Evolutionary conservation across 768 basidiomycete genomes (phyloP), one percentile per base, ranked within the genome.

Genomic region (Naganishia kalamii): DNA sequence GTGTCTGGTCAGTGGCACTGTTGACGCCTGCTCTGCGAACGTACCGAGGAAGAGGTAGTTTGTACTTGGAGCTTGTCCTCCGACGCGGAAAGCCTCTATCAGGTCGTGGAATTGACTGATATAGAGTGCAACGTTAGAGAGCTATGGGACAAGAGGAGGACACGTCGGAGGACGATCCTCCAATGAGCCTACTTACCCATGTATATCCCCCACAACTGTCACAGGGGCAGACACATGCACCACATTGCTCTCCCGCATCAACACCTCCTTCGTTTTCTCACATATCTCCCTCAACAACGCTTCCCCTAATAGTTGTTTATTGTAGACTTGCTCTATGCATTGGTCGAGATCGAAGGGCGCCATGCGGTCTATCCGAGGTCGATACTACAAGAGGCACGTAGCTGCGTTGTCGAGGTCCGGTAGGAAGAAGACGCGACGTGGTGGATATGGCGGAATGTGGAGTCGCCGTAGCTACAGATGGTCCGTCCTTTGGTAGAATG

Each of bases 171-270:
- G 37, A n/a, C n/a, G n/a, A n/a, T n/a, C n/a, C n/a, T n/a, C n/a
- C n/a, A n/a, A n/a, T n/a, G n/a, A n/a, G n/a, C n/a, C n/a, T 65
- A 63, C 89, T 84, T 80, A 96, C 92, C 92, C 96, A 77, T 99
- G 96, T 52, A 99, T 98, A 77, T 99, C 96, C 59, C 96, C 96
- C 41, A 98, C 96, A 30, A 99, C 96, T 0, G 96, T 99, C 37
- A 98, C 92, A 21, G 96, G 96, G 4, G 94, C 89, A 68, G 86
- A 88, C 70, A 99, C 88, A 74, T 98, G 96, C 7, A 98, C 92
- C 65, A 99, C 96, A 74, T 99, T 99, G 65, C 89, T 92, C 81
- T 99, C 96, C 68, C 92, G 83, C 96, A 98, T 98, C 64, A 99
- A 86, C 0, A 99, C 91, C 77, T 99, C 96, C 77, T 98, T 99